phyloP scores from a whole-genome alignment of 2,329 filamentous ascomycete species.

The Diplodia corticola region DNA sequence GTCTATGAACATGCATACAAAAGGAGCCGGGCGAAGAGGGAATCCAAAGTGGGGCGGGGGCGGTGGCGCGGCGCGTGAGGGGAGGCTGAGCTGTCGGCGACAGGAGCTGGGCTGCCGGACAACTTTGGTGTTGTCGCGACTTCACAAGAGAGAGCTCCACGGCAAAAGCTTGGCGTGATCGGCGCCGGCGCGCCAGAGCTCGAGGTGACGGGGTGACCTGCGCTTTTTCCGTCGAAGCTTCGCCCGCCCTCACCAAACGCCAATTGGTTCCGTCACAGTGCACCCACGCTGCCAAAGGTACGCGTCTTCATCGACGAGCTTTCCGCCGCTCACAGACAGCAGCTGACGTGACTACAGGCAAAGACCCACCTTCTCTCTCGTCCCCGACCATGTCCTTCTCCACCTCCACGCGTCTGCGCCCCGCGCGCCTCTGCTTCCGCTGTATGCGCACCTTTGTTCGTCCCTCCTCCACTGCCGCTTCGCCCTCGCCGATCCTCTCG shows the following conservation, averaged over 20 bases:
- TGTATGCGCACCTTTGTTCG: slow-evolving; percentile 27
- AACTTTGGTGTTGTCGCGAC: slow-evolving; percentile 12
- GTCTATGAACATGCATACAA: slow-evolving; percentile 13
- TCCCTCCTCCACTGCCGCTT: slow-evolving; percentile 24
- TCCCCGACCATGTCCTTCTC: slow-evolving; percentile 15
- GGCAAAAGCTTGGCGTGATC: slow-evolving; percentile 11
- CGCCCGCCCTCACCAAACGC: neutral
- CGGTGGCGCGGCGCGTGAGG: slow-evolving; percentile 11
- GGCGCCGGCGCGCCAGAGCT: neutral
- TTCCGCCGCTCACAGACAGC: neutral
- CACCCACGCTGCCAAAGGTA: neutral
- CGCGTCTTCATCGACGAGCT: neutral
- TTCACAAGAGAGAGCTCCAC: slow-evolving; percentile 7
- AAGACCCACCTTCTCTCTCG: neutral
- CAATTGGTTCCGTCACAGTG: neutral
- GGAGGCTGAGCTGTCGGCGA: neutral
- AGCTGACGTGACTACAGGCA: neutral
- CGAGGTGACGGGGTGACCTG: neutral
- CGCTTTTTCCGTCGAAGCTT: neutral
- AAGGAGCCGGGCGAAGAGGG: slow-evolving; percentile 1
- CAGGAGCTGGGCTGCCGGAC: neutral
- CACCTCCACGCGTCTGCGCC: slow-evolving; percentile 11
- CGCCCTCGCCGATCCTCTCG: slow-evolving; percentile 41
- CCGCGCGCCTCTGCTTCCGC: slow-evolving; percentile 28
- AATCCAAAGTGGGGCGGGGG: neutral